Conservation (phyloP, 208 protist genomes). For the Acanthamoeba pearcei region DNA sequence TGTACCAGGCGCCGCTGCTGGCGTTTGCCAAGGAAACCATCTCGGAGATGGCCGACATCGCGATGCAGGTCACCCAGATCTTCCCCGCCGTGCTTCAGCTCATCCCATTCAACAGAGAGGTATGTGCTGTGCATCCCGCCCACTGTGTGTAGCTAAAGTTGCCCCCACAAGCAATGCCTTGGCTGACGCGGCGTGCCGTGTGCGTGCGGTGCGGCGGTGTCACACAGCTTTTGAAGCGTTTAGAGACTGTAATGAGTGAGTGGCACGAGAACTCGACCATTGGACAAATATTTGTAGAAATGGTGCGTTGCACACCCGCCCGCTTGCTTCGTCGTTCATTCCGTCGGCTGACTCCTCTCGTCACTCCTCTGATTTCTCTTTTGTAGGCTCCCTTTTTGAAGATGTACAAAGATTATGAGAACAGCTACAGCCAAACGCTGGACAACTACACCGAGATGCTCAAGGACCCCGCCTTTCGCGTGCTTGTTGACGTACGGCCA, state of each 20-base stretch:
- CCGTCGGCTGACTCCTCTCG: no score
- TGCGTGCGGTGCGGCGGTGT: no score
- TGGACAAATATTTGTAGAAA: constrained; percentile 49
- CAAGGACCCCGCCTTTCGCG: constrained; percentile 33
- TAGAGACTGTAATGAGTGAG: not conserved
- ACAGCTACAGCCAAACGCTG: constrained; percentile 45
- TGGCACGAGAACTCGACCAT: constrained; percentile 60
- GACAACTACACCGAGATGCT: constrained; percentile 38
- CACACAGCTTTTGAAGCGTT: constrained; percentile 31
- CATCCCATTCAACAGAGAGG: constrained; percentile 49
- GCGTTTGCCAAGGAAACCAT: not conserved
- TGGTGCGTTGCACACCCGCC: not conserved
- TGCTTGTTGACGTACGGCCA: not conserved
- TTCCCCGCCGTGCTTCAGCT: constrained; percentile 31
- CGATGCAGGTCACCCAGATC: constrained; percentile 27
- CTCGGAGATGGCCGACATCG: constrained; percentile 14
- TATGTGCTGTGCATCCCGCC: not conserved
- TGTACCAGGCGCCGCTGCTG: not conserved
- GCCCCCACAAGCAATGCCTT: no score
- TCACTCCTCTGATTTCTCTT: not conserved
- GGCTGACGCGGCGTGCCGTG: no score
- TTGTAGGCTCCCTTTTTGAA: constrained; percentile 51
- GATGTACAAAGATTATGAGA: constrained; percentile 71
- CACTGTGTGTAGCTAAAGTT: no score
- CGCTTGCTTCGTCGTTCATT: not conserved